phyloP scores from a whole-genome alignment of 768 basidiomycete genomes.

The Tylopilus sp. region DNA sequence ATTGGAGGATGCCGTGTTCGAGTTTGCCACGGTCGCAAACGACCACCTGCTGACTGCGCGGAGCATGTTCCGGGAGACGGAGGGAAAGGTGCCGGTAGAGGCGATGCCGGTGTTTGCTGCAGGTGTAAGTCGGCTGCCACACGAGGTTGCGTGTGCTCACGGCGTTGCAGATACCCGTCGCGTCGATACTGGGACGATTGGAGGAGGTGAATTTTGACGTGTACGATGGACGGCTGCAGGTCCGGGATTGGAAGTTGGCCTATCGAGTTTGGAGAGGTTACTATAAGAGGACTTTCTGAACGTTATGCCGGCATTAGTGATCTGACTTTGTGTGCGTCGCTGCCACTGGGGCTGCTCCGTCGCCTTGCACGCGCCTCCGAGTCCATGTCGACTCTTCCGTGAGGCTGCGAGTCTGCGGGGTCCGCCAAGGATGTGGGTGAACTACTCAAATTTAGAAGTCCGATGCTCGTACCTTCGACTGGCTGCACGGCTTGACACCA shows the following conservation, averaged over 20 bases:
- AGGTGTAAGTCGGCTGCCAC: conserved; percentile 49
- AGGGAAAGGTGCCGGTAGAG: conserved; percentile 48
- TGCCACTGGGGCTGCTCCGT: not conserved
- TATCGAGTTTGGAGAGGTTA: conserved; percentile 64
- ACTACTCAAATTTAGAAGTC: conserved; percentile 35
- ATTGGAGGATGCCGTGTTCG: conserved; percentile 76
- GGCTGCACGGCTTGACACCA: conserved; percentile 32
- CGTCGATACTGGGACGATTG: conserved; percentile 58
- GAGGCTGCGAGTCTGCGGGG: conserved; percentile 29
- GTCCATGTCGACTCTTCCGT: not conserved
- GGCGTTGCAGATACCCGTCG: conserved; percentile 56
- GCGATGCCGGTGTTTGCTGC: conserved; percentile 72
- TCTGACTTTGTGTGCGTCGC: conserved; percentile 6
- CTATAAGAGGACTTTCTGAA: conserved; percentile 40
- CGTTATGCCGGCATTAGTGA: conserved; percentile 32
- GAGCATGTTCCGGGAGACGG: conserved; percentile 57
- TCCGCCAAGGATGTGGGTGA: conserved; percentile 25
- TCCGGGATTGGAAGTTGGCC: conserved; percentile 73
- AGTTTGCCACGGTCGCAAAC: conserved; percentile 78
- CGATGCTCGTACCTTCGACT: conserved; percentile 31
- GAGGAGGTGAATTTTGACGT: conserved; percentile 71
- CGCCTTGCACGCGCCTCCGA: not conserved
- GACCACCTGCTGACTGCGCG: conserved; percentile 77
- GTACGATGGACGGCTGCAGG: conserved; percentile 60
- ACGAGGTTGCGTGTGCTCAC: conserved; percentile 1